Percentiles rank a stretch among this genome's conserved stretches.
Conservation (phyloP, 768 basidiomycete species). For the Trametes cinnabarina region DNA sequence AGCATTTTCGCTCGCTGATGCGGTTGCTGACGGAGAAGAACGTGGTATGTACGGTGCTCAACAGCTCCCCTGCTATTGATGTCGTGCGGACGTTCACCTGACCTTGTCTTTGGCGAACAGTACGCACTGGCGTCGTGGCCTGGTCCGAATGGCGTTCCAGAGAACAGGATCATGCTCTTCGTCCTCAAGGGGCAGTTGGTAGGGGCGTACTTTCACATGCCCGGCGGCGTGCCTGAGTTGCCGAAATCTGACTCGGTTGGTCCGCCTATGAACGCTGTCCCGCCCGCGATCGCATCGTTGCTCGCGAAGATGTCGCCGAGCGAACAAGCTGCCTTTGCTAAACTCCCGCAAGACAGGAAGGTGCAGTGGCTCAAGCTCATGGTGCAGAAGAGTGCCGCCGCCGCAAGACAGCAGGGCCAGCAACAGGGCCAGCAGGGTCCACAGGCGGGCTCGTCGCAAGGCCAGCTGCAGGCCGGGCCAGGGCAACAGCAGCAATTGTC, state of each 20-base stretch:
- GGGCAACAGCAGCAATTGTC: slow-evolving; percentile 5
- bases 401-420: slow-evolving; percentile 13
- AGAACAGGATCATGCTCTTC: slow-evolving; percentile 50
- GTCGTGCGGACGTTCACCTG: too few species aligned
- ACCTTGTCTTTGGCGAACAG: slow-evolving; percentile 28
- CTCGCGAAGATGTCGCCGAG: slow-evolving; percentile 7
- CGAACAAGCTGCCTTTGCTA: slow-evolving; percentile 18
- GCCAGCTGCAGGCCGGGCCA: slow-evolving; percentile 14
- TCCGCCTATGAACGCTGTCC: not conserved
- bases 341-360: slow-evolving; percentile 21
- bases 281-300: slow-evolving; percentile 11
- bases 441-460: slow-evolving; percentile 7
- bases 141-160: slow-evolving; percentile 40
- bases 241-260: slow-evolving; percentile 29
- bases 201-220: slow-evolving; percentile 50
- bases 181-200: slow-evolving; percentile 35
- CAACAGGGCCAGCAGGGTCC: slow-evolving; percentile 24
- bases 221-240: slow-evolving; percentile 49
- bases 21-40: slow-evolving; percentile 42
- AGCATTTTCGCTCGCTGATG: slow-evolving; percentile 41
- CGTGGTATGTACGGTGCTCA: slow-evolving; percentile 38
- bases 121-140: slow-evolving; percentile 54
- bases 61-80: not conserved
- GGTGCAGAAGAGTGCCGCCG: not conserved
- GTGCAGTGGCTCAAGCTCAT: not conserved